These are phyloP conservation scores for Santalum album DNA, from an alignment of 164 flowering plant genomes.

Conservation along the genomic window DNA sequence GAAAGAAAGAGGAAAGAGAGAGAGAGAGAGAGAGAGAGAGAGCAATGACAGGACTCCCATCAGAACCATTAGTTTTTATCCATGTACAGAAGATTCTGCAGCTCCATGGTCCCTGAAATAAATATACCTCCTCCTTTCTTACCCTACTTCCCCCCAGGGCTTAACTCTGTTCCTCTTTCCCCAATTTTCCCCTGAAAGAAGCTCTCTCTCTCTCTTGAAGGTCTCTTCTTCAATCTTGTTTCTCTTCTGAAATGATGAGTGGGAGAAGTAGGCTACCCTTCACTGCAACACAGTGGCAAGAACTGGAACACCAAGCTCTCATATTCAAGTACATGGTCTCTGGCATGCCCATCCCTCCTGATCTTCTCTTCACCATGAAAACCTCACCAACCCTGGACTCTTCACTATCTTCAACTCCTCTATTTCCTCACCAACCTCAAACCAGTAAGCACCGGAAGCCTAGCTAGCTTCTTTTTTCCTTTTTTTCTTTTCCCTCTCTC, in stretches of 20 bases:
- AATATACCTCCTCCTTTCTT: slow-evolving; percentile 34
- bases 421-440: slow-evolving; percentile 36
- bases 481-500: neutral
- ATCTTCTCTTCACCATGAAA: slow-evolving; percentile 57
- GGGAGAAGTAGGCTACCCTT: slow-evolving; percentile 46
- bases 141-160: neutral
- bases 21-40: slow-evolving; percentile 11
- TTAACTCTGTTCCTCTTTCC: neutral
- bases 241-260: slow-evolving; percentile 21
- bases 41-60: slow-evolving; percentile 20
- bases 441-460: slow-evolving; percentile 25
- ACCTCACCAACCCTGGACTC: slow-evolving; percentile 32
- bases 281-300: slow-evolving; percentile 72
- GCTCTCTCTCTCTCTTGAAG: neutral
- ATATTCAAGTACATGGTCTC: slow-evolving; percentile 67
- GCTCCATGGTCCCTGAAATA: slow-evolving; percentile 46
- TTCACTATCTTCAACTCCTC: slow-evolving; percentile 30
- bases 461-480: neutral
- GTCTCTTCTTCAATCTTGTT: neutral
- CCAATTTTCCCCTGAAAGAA: neutral
- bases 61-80: slow-evolving; percentile 51
- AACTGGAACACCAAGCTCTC: slow-evolving; percentile 79
- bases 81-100: slow-evolving; percentile 66
- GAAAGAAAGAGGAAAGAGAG: slow-evolving; percentile 7
- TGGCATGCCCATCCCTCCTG: slow-evolving; percentile 69